Base-by-base conservation (phyloP, 805 yeast species). In the Ogataea nonfermentans region DNA sequence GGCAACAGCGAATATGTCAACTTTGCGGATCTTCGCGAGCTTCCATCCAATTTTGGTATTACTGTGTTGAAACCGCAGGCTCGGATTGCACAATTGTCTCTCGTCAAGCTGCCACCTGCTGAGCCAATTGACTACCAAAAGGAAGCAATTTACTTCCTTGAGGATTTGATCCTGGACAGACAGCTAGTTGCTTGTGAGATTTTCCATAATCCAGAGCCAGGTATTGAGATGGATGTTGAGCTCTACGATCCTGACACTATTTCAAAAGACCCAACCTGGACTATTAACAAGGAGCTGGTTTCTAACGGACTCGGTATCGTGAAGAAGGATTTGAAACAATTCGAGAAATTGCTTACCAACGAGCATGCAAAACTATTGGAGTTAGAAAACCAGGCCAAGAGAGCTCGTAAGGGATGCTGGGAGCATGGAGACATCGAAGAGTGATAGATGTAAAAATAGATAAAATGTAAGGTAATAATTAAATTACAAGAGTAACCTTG, bases 391-490 rank as follows among this genome's bases (percentile, higher is more conserved):
- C 51, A 48, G 6, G 88, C 88, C 20, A 75, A 70, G 55, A 37
- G 59, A 12, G 59, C 52, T 23, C 79, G 77, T 44, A 53, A 62
- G 14, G 89, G 89, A 4, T 80, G 85, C 56, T 83, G 90, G 90
- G 78, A 79, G 61, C 79, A 75, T 50, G 90, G 90, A 35, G 88
- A 83, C 55, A 74, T 84, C 25, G 73, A 81, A 26, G 78, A 69
- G 39, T 82, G 77, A 40, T 28, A 36, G 33, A 17, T 9, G 19
- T 35, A 35, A 27, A 26, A 16, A 24, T 14, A 22, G 14, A 12
- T 22, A 8, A 36, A 9, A n/a, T n/a, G n/a, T n/a, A n/a, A n/a
- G n/a, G n/a, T n/a, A 15, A 6, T 16, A n/a, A 29, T 11, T 15
- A 7, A 13, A n/a, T 24, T 17, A n/a, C 22, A 24, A 22, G 22